phyloP scores from a whole-genome alignment of 306 rosid species.

The Acacia confusa region DNA sequence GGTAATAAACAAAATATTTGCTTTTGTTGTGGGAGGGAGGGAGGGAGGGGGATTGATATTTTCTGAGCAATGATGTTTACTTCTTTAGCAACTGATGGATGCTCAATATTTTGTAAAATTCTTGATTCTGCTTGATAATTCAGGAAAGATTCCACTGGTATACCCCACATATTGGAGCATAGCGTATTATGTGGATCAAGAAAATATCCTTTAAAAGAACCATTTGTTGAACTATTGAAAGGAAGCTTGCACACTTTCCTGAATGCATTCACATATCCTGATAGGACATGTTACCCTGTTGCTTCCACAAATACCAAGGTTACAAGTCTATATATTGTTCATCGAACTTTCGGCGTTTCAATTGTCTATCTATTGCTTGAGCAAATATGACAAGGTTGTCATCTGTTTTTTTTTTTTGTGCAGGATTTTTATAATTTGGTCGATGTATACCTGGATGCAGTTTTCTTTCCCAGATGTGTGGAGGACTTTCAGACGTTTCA shows the following conservation, averaged over 20 bases:
- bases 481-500: constrained; percentile 87
- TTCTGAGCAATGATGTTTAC: background rate
- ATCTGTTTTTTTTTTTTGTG: constrained; percentile 17
- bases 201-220: constrained; percentile 92
- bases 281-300: constrained; percentile 94
- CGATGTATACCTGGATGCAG: constrained; percentile 96
- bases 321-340: background rate
- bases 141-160: constrained; percentile 95
- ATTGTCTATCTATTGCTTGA: background rate
- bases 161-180: constrained; percentile 97
- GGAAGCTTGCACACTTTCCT: constrained; percentile 93
- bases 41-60: background rate
- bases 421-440: constrained; percentile 96
- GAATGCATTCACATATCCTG: constrained; percentile 97
- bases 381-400: constrained; percentile 6
- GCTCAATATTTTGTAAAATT: background rate
- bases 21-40: background rate
- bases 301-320: constrained; percentile 97
- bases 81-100: background rate
- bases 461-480: constrained; percentile 91
- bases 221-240: constrained; percentile 88
- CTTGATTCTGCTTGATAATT: constrained; percentile 17
- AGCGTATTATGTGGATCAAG: constrained; percentile 95
- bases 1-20: background rate
- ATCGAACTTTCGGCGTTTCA: constrained; percentile 9